Conservation (phyloP, 2,329 filamentous ascomycete genomes). For the Monosporascus sp. region DNA sequence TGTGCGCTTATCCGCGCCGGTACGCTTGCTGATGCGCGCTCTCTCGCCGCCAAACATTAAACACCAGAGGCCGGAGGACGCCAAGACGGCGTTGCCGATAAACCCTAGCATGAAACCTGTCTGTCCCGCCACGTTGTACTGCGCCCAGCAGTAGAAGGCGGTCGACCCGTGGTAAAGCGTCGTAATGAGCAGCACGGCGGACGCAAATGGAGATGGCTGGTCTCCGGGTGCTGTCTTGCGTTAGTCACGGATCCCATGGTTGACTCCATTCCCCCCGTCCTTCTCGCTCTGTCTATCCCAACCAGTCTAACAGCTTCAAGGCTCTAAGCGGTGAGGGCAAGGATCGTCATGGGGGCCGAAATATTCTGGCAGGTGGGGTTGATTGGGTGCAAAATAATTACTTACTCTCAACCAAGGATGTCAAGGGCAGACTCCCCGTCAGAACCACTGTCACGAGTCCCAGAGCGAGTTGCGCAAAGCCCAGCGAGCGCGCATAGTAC, state of each 20-base stretch:
- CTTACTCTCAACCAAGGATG: slow-evolving; percentile 39
- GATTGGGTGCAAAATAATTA: no score
- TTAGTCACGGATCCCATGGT: not conserved
- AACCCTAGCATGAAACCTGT: slow-evolving; percentile 57
- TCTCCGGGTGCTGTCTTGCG: slow-evolving; percentile 24
- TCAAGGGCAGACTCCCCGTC: slow-evolving; percentile 65
- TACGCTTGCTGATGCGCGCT: slow-evolving; percentile 30
- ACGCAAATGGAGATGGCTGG: slow-evolving; percentile 53
- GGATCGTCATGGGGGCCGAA: not conserved
- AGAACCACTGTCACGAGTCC: slow-evolving; percentile 61
- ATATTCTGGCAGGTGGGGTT: no score
- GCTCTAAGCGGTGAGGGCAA: no score
- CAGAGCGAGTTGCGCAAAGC: slow-evolving; percentile 61
- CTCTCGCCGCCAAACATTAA: slow-evolving; percentile 35
- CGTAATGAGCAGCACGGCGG: slow-evolving; percentile 61
- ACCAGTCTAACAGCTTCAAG: no score
- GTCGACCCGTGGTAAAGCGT: slow-evolving; percentile 58
- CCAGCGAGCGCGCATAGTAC: slow-evolving; percentile 69
- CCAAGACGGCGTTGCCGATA: slow-evolving; percentile 50
- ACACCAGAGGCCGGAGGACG: slow-evolving; percentile 60
- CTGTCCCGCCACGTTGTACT: slow-evolving; percentile 53
- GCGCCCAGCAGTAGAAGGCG: slow-evolving; percentile 64
- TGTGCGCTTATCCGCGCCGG: slow-evolving; percentile 36
- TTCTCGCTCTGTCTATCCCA: no score
- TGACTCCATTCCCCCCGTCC: no score